Evolutionary conservation across 441 rosid species (phyloP), one percentile per base, ranked within the genome.

Genomic region (Gossypium davidsonii): DNA sequence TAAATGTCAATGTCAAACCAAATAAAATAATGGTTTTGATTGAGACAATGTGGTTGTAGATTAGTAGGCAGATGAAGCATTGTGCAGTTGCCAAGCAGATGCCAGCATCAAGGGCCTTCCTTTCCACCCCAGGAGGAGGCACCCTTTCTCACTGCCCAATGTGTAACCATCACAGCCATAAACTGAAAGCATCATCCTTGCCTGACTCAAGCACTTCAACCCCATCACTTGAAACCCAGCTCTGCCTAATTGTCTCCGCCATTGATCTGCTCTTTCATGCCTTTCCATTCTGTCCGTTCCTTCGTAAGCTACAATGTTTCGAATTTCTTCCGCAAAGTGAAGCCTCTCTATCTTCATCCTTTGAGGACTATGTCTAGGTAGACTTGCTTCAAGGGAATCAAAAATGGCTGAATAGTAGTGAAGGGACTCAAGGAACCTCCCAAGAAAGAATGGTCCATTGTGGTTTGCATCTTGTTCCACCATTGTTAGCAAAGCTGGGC

Each of bases 381-480:
- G 78, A 61, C 87, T 84, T 3, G 83, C 90, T 72, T 88, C 90
- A 0, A 90, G 87, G 0, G 92, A 86, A 69, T 90, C 89, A 2
- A 88, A 90, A 59, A 90, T 77, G 37, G 91, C 90, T 1, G 94
- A 88, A 67, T 84, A 90, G 75, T 86, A 88, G 28, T 86, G 91
- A 31, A 90, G 92, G 34, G 94, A 86, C 75, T 90, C 92, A 11
- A 86, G 84, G 73, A 88, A 90, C 60, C 90, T 80, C 46, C 94
- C 92, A 0, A 88, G 86, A 53, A 90, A 90, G 83, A 90, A 88
- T 0, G 91, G 92, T 4, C 94, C 91, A 42, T 88, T 88, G 66
- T 88, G 94, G 80, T 84, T 88, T 5, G 89, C 91, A 56, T 90
- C 94, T 75, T 88, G 94, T 66, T 90, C 94, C 62, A 85, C 84